Percentiles rank a stretch among this genome's conserved stretches.
phyloP scores from a whole-genome alignment of 192 early-diverging fungal species.

The Coemansia sp. region DNA sequence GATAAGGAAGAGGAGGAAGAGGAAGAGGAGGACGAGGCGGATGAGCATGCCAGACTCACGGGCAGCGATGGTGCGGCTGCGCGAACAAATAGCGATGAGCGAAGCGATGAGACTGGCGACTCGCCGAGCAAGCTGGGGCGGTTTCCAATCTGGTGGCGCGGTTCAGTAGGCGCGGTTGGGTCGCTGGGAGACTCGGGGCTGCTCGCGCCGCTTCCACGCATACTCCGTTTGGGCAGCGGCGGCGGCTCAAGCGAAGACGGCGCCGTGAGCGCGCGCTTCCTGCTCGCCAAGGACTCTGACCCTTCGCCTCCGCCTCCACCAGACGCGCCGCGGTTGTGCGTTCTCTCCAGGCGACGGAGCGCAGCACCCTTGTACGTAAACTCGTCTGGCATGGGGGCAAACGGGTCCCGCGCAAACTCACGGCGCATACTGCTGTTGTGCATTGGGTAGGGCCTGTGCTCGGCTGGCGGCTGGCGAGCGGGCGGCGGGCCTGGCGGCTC shows the following conservation, averaged over 20 bases:
- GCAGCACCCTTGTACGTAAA: slow-evolving; percentile 51
- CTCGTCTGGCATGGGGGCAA: slow-evolving; percentile 30
- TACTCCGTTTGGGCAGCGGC: neutral
- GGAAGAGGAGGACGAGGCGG: neutral
- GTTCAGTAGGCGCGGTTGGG: slow-evolving; percentile 13
- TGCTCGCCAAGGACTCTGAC: slow-evolving; percentile 12
- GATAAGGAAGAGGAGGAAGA: neutral
- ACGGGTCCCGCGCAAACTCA: slow-evolving; percentile 22
- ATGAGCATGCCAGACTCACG: neutral
- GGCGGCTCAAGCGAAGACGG: slow-evolving; percentile 48
- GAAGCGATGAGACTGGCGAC: slow-evolving; percentile 54
- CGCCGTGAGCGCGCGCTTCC: slow-evolving; percentile 55
- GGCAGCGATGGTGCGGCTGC: slow-evolving; percentile 13
- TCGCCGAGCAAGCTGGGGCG: slow-evolving; percentile 28
- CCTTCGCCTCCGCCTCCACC: neutral
- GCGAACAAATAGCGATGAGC: slow-evolving; percentile 40
- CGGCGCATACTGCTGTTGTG: slow-evolving; percentile 20
- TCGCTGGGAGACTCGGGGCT: neutral
- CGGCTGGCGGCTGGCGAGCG: neutral
- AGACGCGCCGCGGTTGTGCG: slow-evolving; percentile 14
- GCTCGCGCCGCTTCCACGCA: neutral
- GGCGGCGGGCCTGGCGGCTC: neutral
- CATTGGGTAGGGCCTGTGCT: neutral
- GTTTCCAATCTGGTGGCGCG: slow-evolving; percentile 21
- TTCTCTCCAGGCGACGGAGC: slow-evolving; percentile 42